Conservation (phyloP, 495 filamentous ascomycete species). For the Penicillium arizonense region DNA sequence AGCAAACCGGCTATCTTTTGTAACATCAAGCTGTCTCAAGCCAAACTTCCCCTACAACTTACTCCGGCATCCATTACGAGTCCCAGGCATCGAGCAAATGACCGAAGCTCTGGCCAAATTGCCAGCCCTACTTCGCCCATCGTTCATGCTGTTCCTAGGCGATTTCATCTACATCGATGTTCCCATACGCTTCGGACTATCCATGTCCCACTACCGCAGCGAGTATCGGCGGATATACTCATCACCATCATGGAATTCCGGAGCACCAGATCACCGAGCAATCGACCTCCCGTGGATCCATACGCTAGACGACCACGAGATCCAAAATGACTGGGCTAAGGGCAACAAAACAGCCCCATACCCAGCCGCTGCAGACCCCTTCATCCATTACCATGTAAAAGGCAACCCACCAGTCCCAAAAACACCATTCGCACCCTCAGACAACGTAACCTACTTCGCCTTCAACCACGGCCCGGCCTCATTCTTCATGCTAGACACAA, state of each 20-base stretch:
- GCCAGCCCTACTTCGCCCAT: slow-evolving; percentile 53
- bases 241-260: slow-evolving; percentile 78
- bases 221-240: slow-evolving; percentile 93
- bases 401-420: slow-evolving; percentile 73
- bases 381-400: slow-evolving; percentile 76
- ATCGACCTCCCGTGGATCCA: slow-evolving; percentile 89
- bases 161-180: slow-evolving; percentile 99
- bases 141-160: slow-evolving; percentile 98
- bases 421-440: slow-evolving; percentile 33
- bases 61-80: slow-evolving; percentile 73
- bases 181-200: slow-evolving; percentile 70
- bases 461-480: slow-evolving; percentile 87
- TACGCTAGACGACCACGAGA: slow-evolving; percentile 94
- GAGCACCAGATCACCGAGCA: slow-evolving; percentile 40
- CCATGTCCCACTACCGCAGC: slow-evolving; percentile 72
- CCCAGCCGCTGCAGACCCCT: slow-evolving; percentile 77
- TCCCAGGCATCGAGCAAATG: slow-evolving; percentile 74
- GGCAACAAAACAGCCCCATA: slow-evolving; percentile 71
- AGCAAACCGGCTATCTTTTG: slow-evolving; percentile 74
- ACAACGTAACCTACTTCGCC: slow-evolving; percentile 72
- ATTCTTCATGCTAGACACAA: slow-evolving; percentile 94
- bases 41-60: slow-evolving; percentile 85
- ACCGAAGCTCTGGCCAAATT: slow-evolving; percentile 55
- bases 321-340: slow-evolving; percentile 83
- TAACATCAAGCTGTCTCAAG: slow-evolving; percentile 90